A percentile compares a stretch with the other conserved stretches of the same genome.
These are phyloP conservation scores for Amorphotheca resinae DNA, from an alignment of 495 filamentous ascomycete genomes.

Conservation along the genomic window DNA sequence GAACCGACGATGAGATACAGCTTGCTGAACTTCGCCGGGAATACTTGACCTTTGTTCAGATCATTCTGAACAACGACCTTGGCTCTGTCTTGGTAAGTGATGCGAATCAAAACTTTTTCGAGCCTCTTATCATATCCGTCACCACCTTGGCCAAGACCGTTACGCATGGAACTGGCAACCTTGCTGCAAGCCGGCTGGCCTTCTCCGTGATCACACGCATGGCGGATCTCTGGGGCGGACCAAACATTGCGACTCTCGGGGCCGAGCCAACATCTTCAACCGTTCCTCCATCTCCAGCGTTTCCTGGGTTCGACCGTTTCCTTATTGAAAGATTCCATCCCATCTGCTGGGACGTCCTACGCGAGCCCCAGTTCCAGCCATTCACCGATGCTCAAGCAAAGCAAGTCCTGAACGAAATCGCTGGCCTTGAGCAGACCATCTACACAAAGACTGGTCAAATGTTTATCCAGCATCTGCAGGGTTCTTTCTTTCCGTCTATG, in stretches of 20 bases:
- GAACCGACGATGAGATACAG: conserved; percentile 94
- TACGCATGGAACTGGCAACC: conserved; percentile 45
- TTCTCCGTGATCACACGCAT: conserved; percentile 70
- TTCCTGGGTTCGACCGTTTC: conserved; percentile 88
- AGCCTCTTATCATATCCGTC: conserved; percentile 70
- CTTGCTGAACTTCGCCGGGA: conserved; percentile 83
- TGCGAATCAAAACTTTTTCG: conserved; percentile 77
- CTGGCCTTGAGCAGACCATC: conserved; percentile 70
- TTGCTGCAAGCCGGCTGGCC: conserved; percentile 66
- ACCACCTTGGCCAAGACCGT: conserved; percentile 71
- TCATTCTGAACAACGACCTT: conserved; percentile 81
- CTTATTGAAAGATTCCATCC: conserved; percentile 81
- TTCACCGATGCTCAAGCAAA: conserved; percentile 69
- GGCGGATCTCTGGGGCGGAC: conserved; percentile 73
- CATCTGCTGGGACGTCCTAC: conserved; percentile 74
- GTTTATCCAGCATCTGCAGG: conserved; percentile 37
- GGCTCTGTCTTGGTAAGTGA: conserved; percentile 78
- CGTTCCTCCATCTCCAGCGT: conserved; percentile 31
- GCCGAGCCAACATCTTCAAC: conserved; percentile 30
- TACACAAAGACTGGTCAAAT: conserved; percentile 67
- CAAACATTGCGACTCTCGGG: conserved; percentile 49
- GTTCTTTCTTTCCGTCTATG: conserved; percentile 34
- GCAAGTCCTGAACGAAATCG: conserved; percentile 75
- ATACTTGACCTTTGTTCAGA: conserved; percentile 78
- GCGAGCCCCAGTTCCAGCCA: conserved; percentile 60